A percentile compares a stretch with the other conserved stretches of the same genome.
These are phyloP conservation scores for Saccharomycopsis javanensis DNA, from an alignment of 805 yeast genomes.

Conservation along the genomic window DNA sequence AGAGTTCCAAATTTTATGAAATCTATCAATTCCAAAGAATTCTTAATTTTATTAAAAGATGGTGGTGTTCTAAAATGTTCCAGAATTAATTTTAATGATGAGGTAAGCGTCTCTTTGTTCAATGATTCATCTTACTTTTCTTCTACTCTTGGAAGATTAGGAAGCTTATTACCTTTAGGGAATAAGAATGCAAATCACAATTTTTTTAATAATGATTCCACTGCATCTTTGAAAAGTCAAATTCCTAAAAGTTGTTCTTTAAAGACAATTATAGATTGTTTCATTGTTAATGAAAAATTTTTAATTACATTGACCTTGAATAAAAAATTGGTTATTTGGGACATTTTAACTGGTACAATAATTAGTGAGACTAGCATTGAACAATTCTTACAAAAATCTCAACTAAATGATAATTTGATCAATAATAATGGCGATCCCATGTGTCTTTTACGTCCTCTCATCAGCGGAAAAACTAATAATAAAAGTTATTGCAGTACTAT, in stretches of 20 bases:
- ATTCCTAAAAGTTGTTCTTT: conserved; percentile 25
- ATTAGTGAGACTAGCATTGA: neutral
- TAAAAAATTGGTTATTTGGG: conserved; percentile 52
- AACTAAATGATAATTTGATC: conserved; percentile 21
- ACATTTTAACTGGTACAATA: conserved; percentile 25
- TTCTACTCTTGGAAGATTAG: conserved; percentile 25
- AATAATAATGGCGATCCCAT: conserved; percentile 27
- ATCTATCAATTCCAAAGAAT: conserved; percentile 34
- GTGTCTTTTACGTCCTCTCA: conserved; percentile 23
- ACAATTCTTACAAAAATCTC: neutral
- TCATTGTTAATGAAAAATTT: conserved; percentile 22
- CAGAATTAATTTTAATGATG: conserved; percentile 22
- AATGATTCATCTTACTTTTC: conserved; percentile 40
- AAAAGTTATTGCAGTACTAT: neutral
- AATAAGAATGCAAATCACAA: conserved; percentile 2
- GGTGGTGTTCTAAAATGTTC: conserved; percentile 63
- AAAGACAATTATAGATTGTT: conserved; percentile 28
- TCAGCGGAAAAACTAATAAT: conserved; percentile 1
- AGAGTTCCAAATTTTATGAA: conserved; percentile 46
- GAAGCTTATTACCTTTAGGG: conserved; percentile 21
- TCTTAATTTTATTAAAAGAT: conserved; percentile 57
- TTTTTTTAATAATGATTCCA: conserved; percentile 1
- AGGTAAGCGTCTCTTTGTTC: conserved; percentile 34
- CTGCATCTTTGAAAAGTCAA: neutral
- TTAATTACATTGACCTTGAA: conserved; percentile 45